Evolutionary conservation across 208 protist genomes (phyloP), one percentile per base, ranked within the genome.

Genomic region (Trypanosoma melophagium): DNA sequence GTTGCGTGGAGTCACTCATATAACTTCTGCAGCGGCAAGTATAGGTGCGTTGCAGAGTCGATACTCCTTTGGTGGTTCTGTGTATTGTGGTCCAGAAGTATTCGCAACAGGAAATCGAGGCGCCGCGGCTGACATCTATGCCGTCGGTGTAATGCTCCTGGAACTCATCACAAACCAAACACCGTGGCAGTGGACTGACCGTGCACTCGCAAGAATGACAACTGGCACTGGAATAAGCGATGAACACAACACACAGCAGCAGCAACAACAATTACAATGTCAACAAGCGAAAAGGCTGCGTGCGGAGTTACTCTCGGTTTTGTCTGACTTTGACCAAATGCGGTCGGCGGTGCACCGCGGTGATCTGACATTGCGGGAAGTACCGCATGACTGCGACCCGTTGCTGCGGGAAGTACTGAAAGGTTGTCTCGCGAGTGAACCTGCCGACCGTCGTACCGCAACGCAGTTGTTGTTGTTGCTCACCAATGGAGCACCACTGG

Each of bases 141-240:
- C 74, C 25, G 80, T 84, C 24, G 82, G 82, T 28, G 71, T 84
- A 1, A 58, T 82, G 9, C 52, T 87, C n/a, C 62, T 87, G 35
- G 69, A 81, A 62, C 69, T 79, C 56, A 59, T 83, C 0, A 71
- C 52, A 0, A 73, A 79, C 14, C 47, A 60, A 69, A 41, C 58
- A 28, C 81, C 81, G 50, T 86, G 81, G 82, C 74, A 66, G 38
- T 84, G 78, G 78, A 45, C 24, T 5, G 41, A 57, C 0, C 5
- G 8, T 9, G 14, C 60, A 3, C 65, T 55, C 21, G 12, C 21
- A 28, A 17, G 38, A 10, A 22, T 45, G 4, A 0, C 9, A 8
- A 41, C 7, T 17, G 19, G 1, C n/a, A 2, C 19, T 17, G 28
- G 1, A 21, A 4, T 24, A 2, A 44, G 4, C 8, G 60, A 65